Conservation (phyloP, 768 basidiomycete genomes). For the Serendipita sp. region DNA sequence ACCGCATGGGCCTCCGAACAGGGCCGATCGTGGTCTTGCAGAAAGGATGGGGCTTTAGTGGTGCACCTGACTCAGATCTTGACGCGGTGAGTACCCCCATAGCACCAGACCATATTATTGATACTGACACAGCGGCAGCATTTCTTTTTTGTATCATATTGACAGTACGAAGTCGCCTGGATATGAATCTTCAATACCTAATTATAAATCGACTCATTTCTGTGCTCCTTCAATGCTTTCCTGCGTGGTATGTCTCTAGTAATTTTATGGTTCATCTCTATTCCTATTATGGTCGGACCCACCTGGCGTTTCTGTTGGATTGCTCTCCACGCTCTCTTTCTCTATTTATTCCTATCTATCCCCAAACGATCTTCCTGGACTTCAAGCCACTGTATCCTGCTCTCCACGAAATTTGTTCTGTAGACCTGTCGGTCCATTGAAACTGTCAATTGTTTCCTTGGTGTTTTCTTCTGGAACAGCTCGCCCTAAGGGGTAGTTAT, state of each 20-base stretch:
- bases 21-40: conserved; percentile 48
- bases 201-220: neutral
- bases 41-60: conserved; percentile 64
- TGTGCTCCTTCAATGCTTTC: neutral
- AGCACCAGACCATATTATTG: neutral
- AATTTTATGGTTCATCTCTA: neutral
- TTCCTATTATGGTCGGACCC: neutral
- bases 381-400: too few species aligned
- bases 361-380: neutral
- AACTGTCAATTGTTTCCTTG: too few species aligned
- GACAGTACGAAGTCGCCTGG: neutral
- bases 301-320: neutral
- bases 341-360: conserved; percentile 1
- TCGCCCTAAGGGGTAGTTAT: too few species aligned
- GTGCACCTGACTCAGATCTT: neutral
- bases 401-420: too few species aligned
- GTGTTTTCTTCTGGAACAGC: too few species aligned
- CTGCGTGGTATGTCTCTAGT: neutral
- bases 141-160: neutral
- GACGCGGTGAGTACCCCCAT: neutral
- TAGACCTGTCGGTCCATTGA: too few species aligned
- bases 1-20: conserved; percentile 22
- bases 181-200: neutral
- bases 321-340: neutral
- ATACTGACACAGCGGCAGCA: neutral